Conservation (phyloP, 495 filamentous ascomycete species). For the Sphaerosporella brunnea region DNA sequence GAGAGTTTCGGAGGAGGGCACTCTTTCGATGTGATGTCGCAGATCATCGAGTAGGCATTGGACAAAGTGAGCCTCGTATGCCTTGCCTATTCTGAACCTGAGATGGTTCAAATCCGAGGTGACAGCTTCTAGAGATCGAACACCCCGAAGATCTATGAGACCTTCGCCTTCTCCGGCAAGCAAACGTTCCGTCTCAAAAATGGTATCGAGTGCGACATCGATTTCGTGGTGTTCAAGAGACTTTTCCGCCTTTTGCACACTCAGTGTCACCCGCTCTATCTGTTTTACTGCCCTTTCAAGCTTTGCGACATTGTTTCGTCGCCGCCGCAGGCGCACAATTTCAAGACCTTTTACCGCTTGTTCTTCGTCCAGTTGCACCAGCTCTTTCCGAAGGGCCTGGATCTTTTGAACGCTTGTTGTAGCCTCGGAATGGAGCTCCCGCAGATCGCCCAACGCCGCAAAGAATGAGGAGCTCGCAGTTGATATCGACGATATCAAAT, state of each 20-base stretch:
- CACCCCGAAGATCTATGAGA: conserved; percentile 50
- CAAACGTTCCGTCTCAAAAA: conserved; percentile 59
- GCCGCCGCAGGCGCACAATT: conserved; percentile 61
- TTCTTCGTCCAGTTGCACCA: conserved; percentile 63
- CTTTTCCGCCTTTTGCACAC: conserved; percentile 57
- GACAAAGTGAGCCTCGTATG: conserved; percentile 67
- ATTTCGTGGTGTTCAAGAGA: conserved; percentile 65
- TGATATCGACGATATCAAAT: conserved; percentile 90
- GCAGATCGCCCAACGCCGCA: conserved; percentile 75
- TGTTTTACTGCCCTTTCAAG: conserved; percentile 69
- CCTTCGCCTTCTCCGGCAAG: conserved; percentile 46
- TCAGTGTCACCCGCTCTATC: conserved; percentile 57
- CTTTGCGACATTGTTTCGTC: conserved; percentile 69
- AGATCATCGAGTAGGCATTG: conserved; percentile 62
- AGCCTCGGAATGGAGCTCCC: conserved; percentile 80
- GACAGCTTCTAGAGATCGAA: conserved; percentile 66
- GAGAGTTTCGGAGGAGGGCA: conserved; percentile 54
- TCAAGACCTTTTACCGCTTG: conserved; percentile 77
- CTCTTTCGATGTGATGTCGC: conserved; percentile 59
- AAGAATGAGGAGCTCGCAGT: conserved; percentile 93
- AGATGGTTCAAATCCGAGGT: conserved; percentile 56
- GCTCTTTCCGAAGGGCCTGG: conserved; percentile 56
- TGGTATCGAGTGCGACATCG: conserved; percentile 55
- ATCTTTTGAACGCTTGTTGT: conserved; percentile 82
- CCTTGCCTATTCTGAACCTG: conserved; percentile 63